Base-by-base conservation (phyloP, 2,329 filamentous ascomycete species). In the Harringtonia lauricola region DNA sequence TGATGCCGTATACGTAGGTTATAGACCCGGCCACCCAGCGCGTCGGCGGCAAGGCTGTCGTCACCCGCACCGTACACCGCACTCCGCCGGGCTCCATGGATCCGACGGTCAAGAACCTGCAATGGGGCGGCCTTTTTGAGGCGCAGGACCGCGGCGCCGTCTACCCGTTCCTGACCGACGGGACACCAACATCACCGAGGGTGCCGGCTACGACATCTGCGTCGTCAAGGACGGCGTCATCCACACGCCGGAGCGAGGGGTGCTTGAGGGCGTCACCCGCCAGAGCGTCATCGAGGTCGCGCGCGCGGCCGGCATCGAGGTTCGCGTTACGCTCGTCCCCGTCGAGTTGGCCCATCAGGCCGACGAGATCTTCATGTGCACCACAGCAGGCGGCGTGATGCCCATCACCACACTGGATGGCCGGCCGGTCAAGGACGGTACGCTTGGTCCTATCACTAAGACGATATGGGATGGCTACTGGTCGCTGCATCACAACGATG, bases 281-380 rank as follows among this genome's bases (percentile, higher is more conserved):
- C 68, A 63, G 56, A 71, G 61, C 42, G 70, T 73, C 0, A 55
- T 70, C 19, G 67, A 72, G 39, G 61, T 58, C 13, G 67, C 66
- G 2, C 49, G 48, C 1, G 44, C 45, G 0, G 53, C 58, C 3
- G 58, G 58, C 0, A 48, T 64, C 31, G 58, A 63, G 22, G 54
- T 66, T 6, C 59, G 57, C 4, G 42, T 64, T 24, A 63, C 70
- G 51, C 46, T 59, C 22, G 64, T 72, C 4, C 67, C 67, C 0
- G 55, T 68, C 1, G 58, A 66, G 14, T 10, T 58, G 30, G 60
- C 56, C 0, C 72, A 70, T 38, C 41, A 61, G 8, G 55, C 58
- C 0, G 70, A 74, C 44, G 70, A 74, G 55, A 60, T 72, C 5
- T 64, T 74, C 26, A 71, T 72, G 68, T 71, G 62, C 47, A 73